A percentile compares a stretch with the other conserved stretches of the same genome.
phyloP scores from a whole-genome alignment of 495 filamentous ascomycete species.

The Podospora pseudoanserina region DNA sequence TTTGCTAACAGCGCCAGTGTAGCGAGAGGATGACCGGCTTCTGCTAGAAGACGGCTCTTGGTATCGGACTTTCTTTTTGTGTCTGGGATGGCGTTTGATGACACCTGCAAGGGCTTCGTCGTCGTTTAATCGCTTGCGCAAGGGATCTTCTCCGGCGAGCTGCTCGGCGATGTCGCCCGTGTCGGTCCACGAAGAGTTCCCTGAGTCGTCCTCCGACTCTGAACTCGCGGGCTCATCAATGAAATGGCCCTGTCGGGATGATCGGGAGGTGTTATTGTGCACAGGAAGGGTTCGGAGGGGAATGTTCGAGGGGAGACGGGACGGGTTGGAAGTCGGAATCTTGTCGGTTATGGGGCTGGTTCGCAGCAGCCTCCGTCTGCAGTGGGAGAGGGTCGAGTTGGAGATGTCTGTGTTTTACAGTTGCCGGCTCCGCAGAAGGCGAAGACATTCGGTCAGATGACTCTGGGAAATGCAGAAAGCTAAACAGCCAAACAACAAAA shows the following conservation, averaged over 20 bases:
- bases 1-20: constrained; percentile 57
- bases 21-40: constrained; percentile 23
- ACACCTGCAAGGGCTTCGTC: constrained; percentile 51
- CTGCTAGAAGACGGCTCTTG: constrained; percentile 29
- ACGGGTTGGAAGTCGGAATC: constrained; percentile 51
- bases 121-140: constrained; percentile 61
- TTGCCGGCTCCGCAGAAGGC: constrained; percentile 20
- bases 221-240: constrained; percentile 30
- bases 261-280: constrained; percentile 29
- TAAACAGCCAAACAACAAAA: constrained; percentile 1
- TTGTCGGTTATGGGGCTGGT: constrained; percentile 54
- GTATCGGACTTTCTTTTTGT: constrained; percentile 46
- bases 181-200: constrained; percentile 79
- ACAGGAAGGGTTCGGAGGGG: constrained; percentile 56
- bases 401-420: constrained; percentile 3
- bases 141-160: constrained; percentile 75
- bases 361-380: constrained; percentile 58
- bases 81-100: constrained; percentile 38
- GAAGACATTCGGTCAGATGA: constrained; percentile 21
- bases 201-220: constrained; percentile 30
- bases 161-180: constrained; percentile 92
- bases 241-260: constrained; percentile 34
- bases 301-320: constrained; percentile 58
- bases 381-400: not conserved
- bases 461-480: constrained; percentile 7